Base-by-base conservation (phyloP, 2,329 filamentous ascomycete species). In the Ophiocordyceps australis region DNA sequence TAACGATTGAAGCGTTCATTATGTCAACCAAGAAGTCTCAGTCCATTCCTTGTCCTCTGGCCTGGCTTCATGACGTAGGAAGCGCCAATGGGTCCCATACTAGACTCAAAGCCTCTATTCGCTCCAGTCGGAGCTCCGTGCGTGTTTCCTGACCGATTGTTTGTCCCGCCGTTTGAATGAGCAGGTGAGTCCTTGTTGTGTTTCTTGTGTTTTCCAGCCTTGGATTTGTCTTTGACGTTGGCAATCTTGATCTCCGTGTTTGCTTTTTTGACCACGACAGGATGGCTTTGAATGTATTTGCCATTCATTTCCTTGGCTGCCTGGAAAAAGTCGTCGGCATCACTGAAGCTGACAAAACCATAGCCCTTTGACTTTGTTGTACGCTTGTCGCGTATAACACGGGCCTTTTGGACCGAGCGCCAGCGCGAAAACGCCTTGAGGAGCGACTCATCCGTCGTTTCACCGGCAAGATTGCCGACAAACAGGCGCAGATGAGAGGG, bases 201-300 rank as follows among this genome's bases (percentile, higher is more conserved):
- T 15, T 49, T 49, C 24, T 45, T 49, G 36, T 54, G 45, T 33
- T 45, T 45, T 26, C 40, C 36, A 18, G 41, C 39, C 16, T 47
- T 45, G 28, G 57, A 47, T 39, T 68, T 67, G 22, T 77, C 74
- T 41, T 69, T 72, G 38, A 69, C 64, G n/a, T 62, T 64, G 9
- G 73, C 62, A 5, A 82, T 70, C 45, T 80, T 82, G 49, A 98
- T 82, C 49, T 95, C 85, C 5, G 86, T 93, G 38, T 76, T 92
- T 36, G 80, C 82, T 48, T 89, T 80, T 49, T 79, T 74, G 37
- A 95, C 67, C 15, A 80, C 59, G 16, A 94, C 80, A 0, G 89
- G 89, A 50, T 95, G 89, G 47, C 83, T 94, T 41, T 92, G 86
- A 45, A 98, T 95, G 53, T 98, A 98, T 56, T 98, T 95, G 39